Base-by-base conservation (phyloP, 1,284 basidiomycete species). In the Boletus semigastroideus region DNA sequence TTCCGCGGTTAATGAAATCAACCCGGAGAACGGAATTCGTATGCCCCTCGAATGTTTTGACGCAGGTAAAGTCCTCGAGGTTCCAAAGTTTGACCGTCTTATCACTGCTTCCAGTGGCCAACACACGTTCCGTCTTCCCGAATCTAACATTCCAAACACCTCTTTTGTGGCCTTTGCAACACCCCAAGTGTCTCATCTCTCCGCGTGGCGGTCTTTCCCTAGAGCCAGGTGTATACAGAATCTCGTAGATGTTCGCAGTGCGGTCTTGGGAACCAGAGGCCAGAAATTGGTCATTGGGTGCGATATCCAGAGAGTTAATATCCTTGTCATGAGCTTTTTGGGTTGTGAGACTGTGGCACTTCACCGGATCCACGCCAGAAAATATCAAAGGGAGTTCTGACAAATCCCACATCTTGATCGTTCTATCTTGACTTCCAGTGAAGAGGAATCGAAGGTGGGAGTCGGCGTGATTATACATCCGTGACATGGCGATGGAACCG, bases 361-460 rank as follows among this genome's bases (percentile, higher is more conserved):
- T 83, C 16, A 77, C 48, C 30, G 70, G 52, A 28, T 71, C 69
- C 43, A 53, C 65, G 25, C 61, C 61, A 30, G 57, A 60, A 22
- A 54, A 58, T 13, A 48, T 49, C 45, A 57, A 49, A 43, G 78
- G 71, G 5, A 90, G 71, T 22, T 63, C 64, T 1, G 83, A 77
- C 14, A 97, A 71, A 71, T 99, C 95, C 97, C 97, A 99, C 82
- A 99, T 87, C 72, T 99, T 99, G 70, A 98, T 90, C 3, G 97
- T 99, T 28, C 93, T 85, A 69, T 99, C 97, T 72, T 98, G 95
- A 64, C 90, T 92, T 17, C 94, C 97, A 5, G 94, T 97, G 64
- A 96, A 89, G 76, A 95, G 78, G 72, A 96, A 94, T 27, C 74
- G 74, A 37, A 72, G 72, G 42, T 66, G 62, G 64, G 66, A 27